Conservation (phyloP, 2,329 filamentous ascomycete genomes). For the Calonectria fujianensis region DNA sequence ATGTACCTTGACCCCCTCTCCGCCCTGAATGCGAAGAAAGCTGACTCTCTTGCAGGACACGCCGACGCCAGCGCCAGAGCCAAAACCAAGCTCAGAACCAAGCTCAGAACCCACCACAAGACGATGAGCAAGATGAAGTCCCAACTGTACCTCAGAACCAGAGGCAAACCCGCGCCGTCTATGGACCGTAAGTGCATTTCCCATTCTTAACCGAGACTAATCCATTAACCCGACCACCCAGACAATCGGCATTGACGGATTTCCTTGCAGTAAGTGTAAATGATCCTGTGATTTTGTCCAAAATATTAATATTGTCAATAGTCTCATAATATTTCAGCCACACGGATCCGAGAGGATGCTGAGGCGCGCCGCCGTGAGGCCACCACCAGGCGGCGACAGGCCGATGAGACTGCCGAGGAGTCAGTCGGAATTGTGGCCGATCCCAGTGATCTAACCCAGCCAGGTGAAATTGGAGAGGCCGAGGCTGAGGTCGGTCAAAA, state of each 20-base stretch:
- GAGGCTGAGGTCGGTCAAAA: conserved; percentile 51
- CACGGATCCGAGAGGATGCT: conserved; percentile 71
- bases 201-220: background rate
- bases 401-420: conserved; percentile 49
- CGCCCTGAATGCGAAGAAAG: conserved; percentile 30
- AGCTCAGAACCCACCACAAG: conserved; percentile 40
- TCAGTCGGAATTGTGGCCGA: conserved; percentile 46
- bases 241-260: conserved; percentile 72
- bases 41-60: conserved; percentile 47
- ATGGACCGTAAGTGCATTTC: conserved; percentile 60
- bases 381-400: conserved; percentile 44
- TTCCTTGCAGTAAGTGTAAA: conserved; percentile 67
- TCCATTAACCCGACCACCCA: conserved; percentile 47
- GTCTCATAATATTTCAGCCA: conserved; percentile 83
- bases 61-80: conserved; percentile 43
- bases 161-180: conserved; percentile 59
- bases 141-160: conserved; percentile 39
- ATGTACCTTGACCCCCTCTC: background rate
- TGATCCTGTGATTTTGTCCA: background rate
- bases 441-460: conserved; percentile 53
- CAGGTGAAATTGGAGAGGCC: conserved; percentile 30
- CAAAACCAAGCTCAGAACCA: conserved; percentile 41
- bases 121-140: conserved; percentile 13
- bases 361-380: conserved; percentile 67
- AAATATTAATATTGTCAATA: conserved; percentile 57